phyloP scores from a whole-genome alignment of 352 stramenopile genomes.

The Phytophthora multivora region DNA sequence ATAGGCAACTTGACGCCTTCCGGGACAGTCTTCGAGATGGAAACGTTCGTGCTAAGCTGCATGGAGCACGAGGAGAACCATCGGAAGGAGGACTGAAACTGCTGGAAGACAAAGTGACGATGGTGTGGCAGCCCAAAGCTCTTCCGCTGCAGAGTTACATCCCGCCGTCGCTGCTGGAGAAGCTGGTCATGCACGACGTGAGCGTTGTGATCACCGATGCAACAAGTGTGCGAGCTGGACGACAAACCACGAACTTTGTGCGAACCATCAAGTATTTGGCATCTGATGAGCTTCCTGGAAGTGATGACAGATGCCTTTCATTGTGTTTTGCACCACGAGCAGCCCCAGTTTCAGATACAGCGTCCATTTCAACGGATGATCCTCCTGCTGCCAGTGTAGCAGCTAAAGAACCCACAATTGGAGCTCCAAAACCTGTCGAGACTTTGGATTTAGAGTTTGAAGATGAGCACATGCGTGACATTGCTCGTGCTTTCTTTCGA shows the following conservation, averaged over 20 bases:
- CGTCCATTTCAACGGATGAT: background rate
- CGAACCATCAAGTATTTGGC: conserved; percentile 84
- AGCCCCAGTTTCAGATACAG: background rate
- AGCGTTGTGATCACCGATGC: conserved; percentile 56
- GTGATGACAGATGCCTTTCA: conserved; percentile 75
- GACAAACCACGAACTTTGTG: conserved; percentile 82
- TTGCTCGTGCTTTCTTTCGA: conserved; percentile 67
- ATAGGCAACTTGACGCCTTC: conserved; percentile 42
- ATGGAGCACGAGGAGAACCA: conserved; percentile 55
- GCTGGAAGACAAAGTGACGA: conserved; percentile 62
- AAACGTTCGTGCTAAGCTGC: conserved; percentile 48
- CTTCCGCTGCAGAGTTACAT: conserved; percentile 15
- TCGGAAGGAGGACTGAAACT: conserved; percentile 60
- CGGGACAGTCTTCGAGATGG: conserved; percentile 71
- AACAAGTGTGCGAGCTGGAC: conserved; percentile 60
- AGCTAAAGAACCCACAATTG: background rate
- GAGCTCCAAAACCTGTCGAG: conserved; percentile 4
- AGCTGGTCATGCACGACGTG: conserved; percentile 25
- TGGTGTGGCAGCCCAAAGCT: conserved; percentile 59
- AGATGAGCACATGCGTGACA: conserved; percentile 47
- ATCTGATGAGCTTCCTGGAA: conserved; percentile 46
- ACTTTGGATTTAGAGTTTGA: conserved; percentile 84
- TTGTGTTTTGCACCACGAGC: conserved; percentile 35
- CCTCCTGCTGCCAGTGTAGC: background rate
- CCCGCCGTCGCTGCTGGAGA: conserved; percentile 18